These are phyloP conservation scores for Pichia insulana DNA, from an alignment of 805 yeast species.

Conservation along the genomic window DNA sequence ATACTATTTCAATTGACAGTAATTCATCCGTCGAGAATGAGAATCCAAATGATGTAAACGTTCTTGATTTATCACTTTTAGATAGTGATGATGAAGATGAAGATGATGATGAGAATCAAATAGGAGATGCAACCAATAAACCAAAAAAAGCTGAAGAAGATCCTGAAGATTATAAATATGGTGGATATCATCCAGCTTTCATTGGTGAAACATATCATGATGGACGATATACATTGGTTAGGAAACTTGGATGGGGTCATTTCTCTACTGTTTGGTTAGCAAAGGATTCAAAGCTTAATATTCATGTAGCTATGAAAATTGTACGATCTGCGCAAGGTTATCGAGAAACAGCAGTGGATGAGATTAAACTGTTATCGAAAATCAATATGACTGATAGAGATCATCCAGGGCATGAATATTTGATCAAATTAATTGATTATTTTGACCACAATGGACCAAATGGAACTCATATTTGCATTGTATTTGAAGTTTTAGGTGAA, in stretches of 20 bases:
- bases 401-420: slow-evolving; percentile 77
- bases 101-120: slow-evolving; percentile 26
- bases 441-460: slow-evolving; percentile 84
- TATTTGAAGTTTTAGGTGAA: slow-evolving; percentile 94
- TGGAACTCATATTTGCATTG: slow-evolving; percentile 94
- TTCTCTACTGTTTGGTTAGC: slow-evolving; percentile 96
- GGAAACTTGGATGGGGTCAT: slow-evolving; percentile 98
- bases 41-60: slow-evolving; percentile 7
- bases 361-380: slow-evolving; percentile 67
- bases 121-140: slow-evolving; percentile 26
- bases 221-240: slow-evolving; percentile 60
- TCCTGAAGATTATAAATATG: slow-evolving; percentile 72
- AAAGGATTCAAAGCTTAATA: slow-evolving; percentile 41
- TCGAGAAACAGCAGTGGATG: slow-evolving; percentile 92
- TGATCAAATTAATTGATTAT: slow-evolving; percentile 72
- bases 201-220: slow-evolving; percentile 80
- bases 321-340: slow-evolving; percentile 87
- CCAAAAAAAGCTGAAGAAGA: slow-evolving; percentile 66
- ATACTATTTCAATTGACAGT: neutral
- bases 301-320: slow-evolving; percentile 89
- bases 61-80: slow-evolving; percentile 7
- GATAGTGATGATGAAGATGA: slow-evolving; percentile 29
- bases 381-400: slow-evolving; percentile 52
- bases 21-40: neutral
- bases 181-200: slow-evolving; percentile 93